phyloP scores from a whole-genome alignment of 2,329 filamentous ascomycete genomes.

The Talaromyces sp. region DNA sequence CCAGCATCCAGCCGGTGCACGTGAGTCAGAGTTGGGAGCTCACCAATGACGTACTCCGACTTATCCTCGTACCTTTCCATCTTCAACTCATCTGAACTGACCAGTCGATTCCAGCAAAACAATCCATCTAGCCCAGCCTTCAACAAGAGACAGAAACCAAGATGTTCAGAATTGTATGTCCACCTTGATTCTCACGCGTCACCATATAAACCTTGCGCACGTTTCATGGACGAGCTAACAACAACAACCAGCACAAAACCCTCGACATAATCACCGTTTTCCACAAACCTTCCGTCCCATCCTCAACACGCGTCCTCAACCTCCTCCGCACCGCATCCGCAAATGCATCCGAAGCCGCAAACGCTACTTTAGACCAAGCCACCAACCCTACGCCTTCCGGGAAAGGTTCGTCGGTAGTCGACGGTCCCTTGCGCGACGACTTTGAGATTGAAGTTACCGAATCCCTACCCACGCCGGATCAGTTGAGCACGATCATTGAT shows the following conservation, averaged over 20 bases:
- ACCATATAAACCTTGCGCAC: not conserved
- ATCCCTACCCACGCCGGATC: conserved; percentile 72
- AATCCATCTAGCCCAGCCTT: not conserved
- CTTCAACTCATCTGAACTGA: not conserved
- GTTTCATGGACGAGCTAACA: not conserved
- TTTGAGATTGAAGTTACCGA: conserved; percentile 88
- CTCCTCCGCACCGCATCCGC: conserved; percentile 78
- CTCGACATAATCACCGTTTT: conserved; percentile 94
- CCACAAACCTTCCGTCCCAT: conserved; percentile 71
- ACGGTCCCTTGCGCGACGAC: conserved; percentile 50
- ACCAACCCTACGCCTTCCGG: conserved; percentile 55
- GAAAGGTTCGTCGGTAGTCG: not conserved
- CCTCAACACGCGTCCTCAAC: conserved; percentile 68
- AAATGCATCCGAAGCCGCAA: conserved; percentile 61
- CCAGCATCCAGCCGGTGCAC: not conserved
- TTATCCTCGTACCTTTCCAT: not conserved
- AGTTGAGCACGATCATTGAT: conserved; percentile 77
- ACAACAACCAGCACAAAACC: conserved; percentile 61
- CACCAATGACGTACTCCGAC: conserved; percentile 12
- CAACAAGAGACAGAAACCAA: not conserved
- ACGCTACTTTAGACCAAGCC: conserved; percentile 71
- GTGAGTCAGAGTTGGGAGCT: conserved; percentile 1
- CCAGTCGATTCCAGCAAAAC: not conserved
- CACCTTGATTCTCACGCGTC: not conserved
- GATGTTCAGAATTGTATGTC: conserved; percentile 17